Base-by-base conservation (phyloP, 306 rosid genomes). In the Medicago lupulina region DNA sequence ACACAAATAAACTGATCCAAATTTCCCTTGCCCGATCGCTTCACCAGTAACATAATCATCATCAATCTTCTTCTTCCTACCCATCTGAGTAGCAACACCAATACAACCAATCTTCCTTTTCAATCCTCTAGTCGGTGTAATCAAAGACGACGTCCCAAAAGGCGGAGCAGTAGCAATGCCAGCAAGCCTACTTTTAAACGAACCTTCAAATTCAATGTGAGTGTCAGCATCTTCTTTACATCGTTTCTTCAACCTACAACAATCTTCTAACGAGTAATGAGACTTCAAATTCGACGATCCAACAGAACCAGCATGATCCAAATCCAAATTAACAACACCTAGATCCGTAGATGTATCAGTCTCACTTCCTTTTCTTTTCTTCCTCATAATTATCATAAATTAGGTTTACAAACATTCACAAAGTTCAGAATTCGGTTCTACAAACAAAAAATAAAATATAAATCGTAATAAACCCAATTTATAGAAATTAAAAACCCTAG, bases 21-120 rank as follows among this genome's bases (percentile, higher is more conserved):
- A 96, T 79, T 90, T 96, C 2, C 99, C 99, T 67, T 89, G 96
- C 47, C 99, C 99, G n/a, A 96, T 82, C 1, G 92, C 80, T 65
- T 81, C 89, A 1, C 99, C 97, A 7, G 79, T 51, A 43, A 70
- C 77, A 81, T 96, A 96, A 83, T 92, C 99, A 54, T 92, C 88
- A 72, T 92, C 98, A 23, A 96, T 88, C 85, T 90, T 92, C 67
- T 89, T 91, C 89, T 89, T 96, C 88, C 99, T 83, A 19, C 99
- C 99, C 88, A 87, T 89, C 81, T 89, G 98, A 6, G 99, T 96
- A 18, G 99, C 98, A 71, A 88, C 93, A 73, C 90, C 99, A 57
- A 96, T 92, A 70, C 99, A 96, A 17, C 99, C 99, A 13, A 96
- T 96, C 92, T 96, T 96, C 88, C 99, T 88, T 88, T 96, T 96